A percentile compares a stretch with the other conserved stretches of the same genome.
Evolutionary conservation across 768 basidiomycete genomes (phyloP).

Genomic region (Boletus sensibilis): DNA sequence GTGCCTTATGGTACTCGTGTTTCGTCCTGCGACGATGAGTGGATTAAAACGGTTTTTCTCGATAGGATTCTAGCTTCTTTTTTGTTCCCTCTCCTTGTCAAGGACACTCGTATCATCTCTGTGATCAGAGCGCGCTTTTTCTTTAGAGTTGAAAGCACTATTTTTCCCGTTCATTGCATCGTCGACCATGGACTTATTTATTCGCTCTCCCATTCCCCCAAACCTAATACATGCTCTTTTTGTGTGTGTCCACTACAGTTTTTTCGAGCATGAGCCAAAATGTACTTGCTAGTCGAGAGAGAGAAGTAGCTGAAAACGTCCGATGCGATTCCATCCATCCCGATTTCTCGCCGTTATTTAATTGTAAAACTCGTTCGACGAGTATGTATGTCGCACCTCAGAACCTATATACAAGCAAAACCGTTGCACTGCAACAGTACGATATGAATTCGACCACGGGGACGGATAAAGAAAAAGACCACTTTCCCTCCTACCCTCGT

Average conservation of each 20-base stretch:
- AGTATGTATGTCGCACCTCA: neutral
- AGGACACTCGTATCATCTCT: slow-evolving; percentile 8
- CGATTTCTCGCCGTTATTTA: neutral
- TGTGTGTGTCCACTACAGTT: neutral
- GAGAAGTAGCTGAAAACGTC: neutral
- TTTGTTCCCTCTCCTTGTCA: neutral
- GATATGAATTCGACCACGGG: neutral
- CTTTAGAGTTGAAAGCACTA: slow-evolving; percentile 2
- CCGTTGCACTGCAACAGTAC: neutral
- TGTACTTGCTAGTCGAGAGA: slow-evolving; percentile 2
- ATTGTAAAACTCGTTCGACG: neutral
- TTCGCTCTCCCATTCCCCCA: neutral
- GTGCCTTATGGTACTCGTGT: neutral
- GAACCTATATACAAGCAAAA: neutral
- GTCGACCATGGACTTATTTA: slow-evolving; percentile 22
- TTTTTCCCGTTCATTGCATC: slow-evolving; percentile 10
- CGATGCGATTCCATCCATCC: neutral
- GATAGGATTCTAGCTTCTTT: neutral
- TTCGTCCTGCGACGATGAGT: neutral
- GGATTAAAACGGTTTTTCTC: neutral
- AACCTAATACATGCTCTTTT: neutral
- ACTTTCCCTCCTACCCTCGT: neutral
- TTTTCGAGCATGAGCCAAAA: neutral
- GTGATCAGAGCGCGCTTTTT: neutral
- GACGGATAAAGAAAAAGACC: too few relatives aligned